A percentile compares a stretch with the other conserved stretches of the same genome.
Conservation (phyloP, 768 basidiomycete species). For the Ephemerocybe angulata region DNA sequence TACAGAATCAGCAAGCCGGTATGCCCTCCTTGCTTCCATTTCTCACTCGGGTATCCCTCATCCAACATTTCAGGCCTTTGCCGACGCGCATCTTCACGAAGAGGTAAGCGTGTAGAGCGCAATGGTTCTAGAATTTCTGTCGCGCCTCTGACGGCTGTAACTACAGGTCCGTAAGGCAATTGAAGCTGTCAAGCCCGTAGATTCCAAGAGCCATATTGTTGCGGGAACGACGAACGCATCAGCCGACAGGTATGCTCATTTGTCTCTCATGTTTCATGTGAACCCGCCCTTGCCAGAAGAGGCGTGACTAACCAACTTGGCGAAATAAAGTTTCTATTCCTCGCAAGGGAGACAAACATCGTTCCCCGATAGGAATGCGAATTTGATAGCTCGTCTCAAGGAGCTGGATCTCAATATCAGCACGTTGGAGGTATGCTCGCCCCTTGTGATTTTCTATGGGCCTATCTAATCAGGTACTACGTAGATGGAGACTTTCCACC, state of each 20-base stretch:
- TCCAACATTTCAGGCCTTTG: constrained; percentile 40
- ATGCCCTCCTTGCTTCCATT: constrained; percentile 16
- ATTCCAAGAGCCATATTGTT: constrained; percentile 35
- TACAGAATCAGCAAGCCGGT: constrained; percentile 71
- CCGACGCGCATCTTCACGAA: constrained; percentile 51
- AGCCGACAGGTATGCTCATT: constrained; percentile 61
- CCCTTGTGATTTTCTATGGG: constrained; percentile 1
- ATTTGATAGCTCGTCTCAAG: constrained; percentile 56
- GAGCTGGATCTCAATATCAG: constrained; percentile 48
- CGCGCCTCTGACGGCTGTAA: constrained; percentile 7
- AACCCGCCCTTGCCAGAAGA: not conserved
- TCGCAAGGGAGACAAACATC: constrained; percentile 82
- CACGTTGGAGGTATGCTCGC: constrained; percentile 63
- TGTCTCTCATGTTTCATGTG: not conserved
- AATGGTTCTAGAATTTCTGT: not conserved
- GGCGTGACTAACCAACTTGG: constrained; percentile 2
- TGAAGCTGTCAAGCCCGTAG: constrained; percentile 40
- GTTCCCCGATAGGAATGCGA: constrained; percentile 69
- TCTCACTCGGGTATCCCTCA: not conserved
- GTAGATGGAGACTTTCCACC: constrained; percentile 85
- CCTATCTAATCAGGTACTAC: not conserved
- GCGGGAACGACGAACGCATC: constrained; percentile 65
- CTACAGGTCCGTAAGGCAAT: constrained; percentile 46
- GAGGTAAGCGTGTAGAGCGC: constrained; percentile 36
- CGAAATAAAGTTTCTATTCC: constrained; percentile 73